phyloP scores from a whole-genome alignment of 345 rosid species.

The Eucalyptus cloeziana region DNA sequence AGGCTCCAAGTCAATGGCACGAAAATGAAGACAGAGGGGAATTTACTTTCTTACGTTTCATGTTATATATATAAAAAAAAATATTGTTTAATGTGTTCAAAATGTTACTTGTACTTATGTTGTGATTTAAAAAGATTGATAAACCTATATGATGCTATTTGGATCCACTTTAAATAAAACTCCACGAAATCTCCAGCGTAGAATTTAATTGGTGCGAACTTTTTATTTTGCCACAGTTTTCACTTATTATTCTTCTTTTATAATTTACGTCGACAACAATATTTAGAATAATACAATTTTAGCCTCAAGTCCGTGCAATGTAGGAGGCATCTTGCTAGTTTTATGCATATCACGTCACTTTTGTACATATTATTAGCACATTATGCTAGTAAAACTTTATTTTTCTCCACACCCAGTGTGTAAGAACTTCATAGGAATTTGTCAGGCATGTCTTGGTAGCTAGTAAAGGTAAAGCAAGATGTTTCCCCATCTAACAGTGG shows the following conservation, averaged over 20 bases:
- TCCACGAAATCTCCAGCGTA: neutral
- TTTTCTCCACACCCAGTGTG: neutral
- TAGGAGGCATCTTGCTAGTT: neutral
- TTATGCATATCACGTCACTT: neutral
- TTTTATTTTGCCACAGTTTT: neutral
- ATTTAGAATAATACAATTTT: neutral
- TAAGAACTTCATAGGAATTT: neutral
- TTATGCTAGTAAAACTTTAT: neutral
- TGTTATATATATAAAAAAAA: neutral
- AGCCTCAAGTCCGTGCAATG: neutral
- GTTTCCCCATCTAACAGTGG: neutral
- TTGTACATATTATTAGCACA: neutral
- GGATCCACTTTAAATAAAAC: neutral
- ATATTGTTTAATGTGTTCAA: neutral
- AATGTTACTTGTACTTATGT: neutral
- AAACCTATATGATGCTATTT: neutral
- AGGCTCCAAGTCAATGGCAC: neutral
- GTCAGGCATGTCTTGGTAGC: neutral
- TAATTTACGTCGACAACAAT: neutral
- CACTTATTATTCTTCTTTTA: neutral
- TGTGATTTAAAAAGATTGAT: neutral
- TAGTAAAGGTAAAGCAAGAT: neutral
- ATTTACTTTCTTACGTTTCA: neutral
- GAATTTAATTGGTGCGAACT: neutral
- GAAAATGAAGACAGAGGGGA: neutral